These are phyloP conservation scores for Ogataea hybrid DNA, from an alignment of 1,139 yeast species.

Conservation along the genomic window DNA sequence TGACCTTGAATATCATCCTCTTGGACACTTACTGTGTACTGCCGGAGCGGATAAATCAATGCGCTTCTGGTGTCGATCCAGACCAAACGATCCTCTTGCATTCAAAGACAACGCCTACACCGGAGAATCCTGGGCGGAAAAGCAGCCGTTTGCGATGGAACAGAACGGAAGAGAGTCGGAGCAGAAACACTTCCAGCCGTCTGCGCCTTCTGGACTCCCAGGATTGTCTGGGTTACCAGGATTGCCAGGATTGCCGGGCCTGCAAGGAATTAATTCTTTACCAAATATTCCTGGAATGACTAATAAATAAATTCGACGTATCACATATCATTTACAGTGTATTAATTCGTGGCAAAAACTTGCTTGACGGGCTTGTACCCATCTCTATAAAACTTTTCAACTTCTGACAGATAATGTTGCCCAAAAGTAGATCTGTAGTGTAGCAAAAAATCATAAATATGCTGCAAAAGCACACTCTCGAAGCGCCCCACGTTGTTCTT, in stretches of 20 bases:
- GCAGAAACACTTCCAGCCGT: neutral
- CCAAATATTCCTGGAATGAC: conserved; percentile 28
- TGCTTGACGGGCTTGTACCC: conserved; percentile 28
- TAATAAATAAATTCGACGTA: conserved; percentile 2
- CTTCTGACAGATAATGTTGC: conserved; percentile 22
- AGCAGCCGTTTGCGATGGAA: conserved; percentile 11
- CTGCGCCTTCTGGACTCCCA: conserved; percentile 2
- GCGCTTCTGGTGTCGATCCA: conserved; percentile 91
- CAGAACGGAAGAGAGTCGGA: conserved; percentile 8
- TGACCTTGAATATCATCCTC: conserved; percentile 87
- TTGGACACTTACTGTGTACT: conserved; percentile 86
- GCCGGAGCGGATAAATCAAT: conserved; percentile 95
- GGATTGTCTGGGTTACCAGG: conserved; percentile 7
- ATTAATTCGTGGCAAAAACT: neutral
- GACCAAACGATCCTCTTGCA: conserved; percentile 86
- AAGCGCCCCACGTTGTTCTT: conserved; percentile 21
- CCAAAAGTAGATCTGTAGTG: conserved; percentile 28
- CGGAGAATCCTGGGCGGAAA: conserved; percentile 27
- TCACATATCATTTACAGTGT: conserved; percentile 4
- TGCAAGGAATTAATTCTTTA: conserved; percentile 6
- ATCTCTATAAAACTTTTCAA: conserved; percentile 27
- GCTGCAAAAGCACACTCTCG: conserved; percentile 23
- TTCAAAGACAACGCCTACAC: conserved; percentile 75
- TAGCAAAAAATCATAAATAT: conserved; percentile 29
- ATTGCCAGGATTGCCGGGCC: conserved; percentile 15